Evolutionary conservation across 2,329 filamentous ascomycete species (phyloP).

Genomic region (Acrodontium crateriforme): DNA sequence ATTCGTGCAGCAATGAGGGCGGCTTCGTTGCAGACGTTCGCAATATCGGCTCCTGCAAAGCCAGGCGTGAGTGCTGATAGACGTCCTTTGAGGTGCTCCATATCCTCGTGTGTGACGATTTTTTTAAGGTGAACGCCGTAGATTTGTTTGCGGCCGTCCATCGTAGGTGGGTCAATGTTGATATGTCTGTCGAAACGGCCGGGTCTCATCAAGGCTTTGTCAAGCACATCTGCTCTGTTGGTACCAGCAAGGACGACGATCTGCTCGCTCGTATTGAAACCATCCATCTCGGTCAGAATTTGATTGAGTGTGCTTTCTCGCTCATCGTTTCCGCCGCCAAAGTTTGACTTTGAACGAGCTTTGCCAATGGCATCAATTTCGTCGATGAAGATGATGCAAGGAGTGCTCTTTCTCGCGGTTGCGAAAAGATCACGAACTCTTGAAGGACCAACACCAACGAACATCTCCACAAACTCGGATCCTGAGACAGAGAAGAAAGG

Average conservation of each 20-base stretch:
- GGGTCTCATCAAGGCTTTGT: slow-evolving; percentile 90
- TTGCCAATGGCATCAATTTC: slow-evolving; percentile 97
- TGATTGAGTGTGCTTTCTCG: slow-evolving; percentile 95
- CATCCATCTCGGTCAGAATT: slow-evolving; percentile 98
- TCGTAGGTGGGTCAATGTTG: slow-evolving; percentile 83
- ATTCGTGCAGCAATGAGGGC: slow-evolving; percentile 82
- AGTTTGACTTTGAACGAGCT: slow-evolving; percentile 68
- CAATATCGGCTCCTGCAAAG: slow-evolving; percentile 95
- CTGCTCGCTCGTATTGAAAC: slow-evolving; percentile 93
- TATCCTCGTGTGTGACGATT: slow-evolving; percentile 83
- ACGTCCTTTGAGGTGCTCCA: slow-evolving; percentile 75
- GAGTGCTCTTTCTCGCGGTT: slow-evolving; percentile 86
- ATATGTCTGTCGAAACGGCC: slow-evolving; percentile 97
- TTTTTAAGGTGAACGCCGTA: slow-evolving; percentile 90
- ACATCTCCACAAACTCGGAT: slow-evolving; percentile 99
- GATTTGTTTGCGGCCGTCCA: slow-evolving; percentile 92
- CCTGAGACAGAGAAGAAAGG: slow-evolving; percentile 98
- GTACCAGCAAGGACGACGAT: slow-evolving; percentile 94
- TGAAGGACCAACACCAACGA: slow-evolving; percentile 94
- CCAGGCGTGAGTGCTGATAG: slow-evolving; percentile 86
- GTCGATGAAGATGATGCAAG: slow-evolving; percentile 98
- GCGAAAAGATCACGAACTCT: slow-evolving; percentile 89
- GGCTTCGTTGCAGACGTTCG: slow-evolving; percentile 96
- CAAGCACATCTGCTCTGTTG: slow-evolving; percentile 85
- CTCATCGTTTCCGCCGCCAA: slow-evolving; percentile 89